Base-by-base conservation (phyloP, 2,329 filamentous ascomycete genomes). In the Fusarium sp. region DNA sequence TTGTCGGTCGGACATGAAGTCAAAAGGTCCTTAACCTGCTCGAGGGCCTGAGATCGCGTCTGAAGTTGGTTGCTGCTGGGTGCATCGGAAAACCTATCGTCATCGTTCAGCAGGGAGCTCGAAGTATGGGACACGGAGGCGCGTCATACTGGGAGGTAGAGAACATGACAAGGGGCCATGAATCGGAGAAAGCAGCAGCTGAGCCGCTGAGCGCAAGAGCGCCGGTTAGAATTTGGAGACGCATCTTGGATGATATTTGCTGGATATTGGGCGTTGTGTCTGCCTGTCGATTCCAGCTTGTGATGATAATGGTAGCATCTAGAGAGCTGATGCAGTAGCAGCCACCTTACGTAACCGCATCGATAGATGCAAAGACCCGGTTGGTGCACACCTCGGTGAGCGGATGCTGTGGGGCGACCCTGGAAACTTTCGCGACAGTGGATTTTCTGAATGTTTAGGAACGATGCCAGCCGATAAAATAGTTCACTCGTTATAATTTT, bases 81-180 rank as follows among this genome's bases (percentile, higher is more conserved):
- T 45, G 74, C 72, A 58, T 80, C 68, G 54, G 78, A 59, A 73
- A 85, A 78, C 55, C 78, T 81, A 49, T 51, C 42, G 59, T 66
- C 53, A 56, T 55, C 21, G 45, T 56, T 75, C 55, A 76, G 66
- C 50, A 74, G 55, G 57, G 65, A 72, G 71, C 72, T 76, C 61
- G 40, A 59, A 66, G 64, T 66, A 60, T 48, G 25, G 49, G 46
- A 55, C 53, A 59, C 55, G 48, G 53, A 20, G 25, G 45, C 58
- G 63, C 66, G 57, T 66, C 90, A 76, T 90, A 97, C 94, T 90
- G 84, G 68, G 91, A 87, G 47, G 91, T 95, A 32, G 95, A 98
- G 79, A 97, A 91, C 72, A 98, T 83, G 78, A 97, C 87, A 80
- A 97, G 96, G 20, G 96, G 95, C 57, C 93, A 94, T 4, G 94